phyloP scores from a whole-genome alignment of 768 basidiomycete genomes.

The Royoungia palumana region DNA sequence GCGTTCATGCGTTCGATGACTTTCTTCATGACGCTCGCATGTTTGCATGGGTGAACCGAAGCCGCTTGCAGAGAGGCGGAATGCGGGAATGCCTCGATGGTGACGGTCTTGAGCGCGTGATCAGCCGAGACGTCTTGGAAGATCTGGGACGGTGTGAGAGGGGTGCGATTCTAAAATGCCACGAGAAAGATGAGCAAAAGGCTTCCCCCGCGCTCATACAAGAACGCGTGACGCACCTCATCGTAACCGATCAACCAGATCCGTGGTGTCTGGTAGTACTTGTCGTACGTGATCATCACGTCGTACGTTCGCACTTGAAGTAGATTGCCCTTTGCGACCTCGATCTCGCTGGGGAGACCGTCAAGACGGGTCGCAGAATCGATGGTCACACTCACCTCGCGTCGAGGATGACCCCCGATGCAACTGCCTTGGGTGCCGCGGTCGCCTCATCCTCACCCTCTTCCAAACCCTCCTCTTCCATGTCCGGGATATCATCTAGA shows the following conservation, averaged over 20 bases:
- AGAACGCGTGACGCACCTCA: slow-evolving; percentile 56
- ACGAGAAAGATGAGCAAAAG: neutral
- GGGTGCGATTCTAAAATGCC: slow-evolving; percentile 68
- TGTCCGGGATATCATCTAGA: slow-evolving; percentile 97
- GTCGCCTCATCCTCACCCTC: slow-evolving; percentile 88
- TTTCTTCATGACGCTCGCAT: slow-evolving; percentile 99
- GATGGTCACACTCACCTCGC: slow-evolving; percentile 41
- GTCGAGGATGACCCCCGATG: slow-evolving; percentile 38
- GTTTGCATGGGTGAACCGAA: slow-evolving; percentile 97
- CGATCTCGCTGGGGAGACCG: slow-evolving; percentile 45
- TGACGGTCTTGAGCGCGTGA: slow-evolving; percentile 97
- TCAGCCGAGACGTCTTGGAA: slow-evolving; percentile 98
- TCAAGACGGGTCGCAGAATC: neutral
- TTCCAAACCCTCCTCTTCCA: slow-evolving; percentile 92
- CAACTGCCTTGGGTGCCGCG: slow-evolving; percentile 49
- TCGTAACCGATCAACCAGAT: slow-evolving; percentile 98
- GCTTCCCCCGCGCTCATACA: neutral
- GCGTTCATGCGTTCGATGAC: slow-evolving; percentile 98
- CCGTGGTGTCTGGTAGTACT: slow-evolving; percentile 98
- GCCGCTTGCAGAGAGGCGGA: slow-evolving; percentile 80
- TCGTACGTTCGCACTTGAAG: slow-evolving; percentile 98
- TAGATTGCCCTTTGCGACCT: slow-evolving; percentile 75
- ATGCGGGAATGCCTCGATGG: slow-evolving; percentile 98
- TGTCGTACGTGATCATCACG: slow-evolving; percentile 99
- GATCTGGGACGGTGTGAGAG: slow-evolving; percentile 84